Evolutionary conservation across 345 rosid species (phyloP), one percentile per base, ranked within the genome.

Genomic region (Triadica sebifera): DNA sequence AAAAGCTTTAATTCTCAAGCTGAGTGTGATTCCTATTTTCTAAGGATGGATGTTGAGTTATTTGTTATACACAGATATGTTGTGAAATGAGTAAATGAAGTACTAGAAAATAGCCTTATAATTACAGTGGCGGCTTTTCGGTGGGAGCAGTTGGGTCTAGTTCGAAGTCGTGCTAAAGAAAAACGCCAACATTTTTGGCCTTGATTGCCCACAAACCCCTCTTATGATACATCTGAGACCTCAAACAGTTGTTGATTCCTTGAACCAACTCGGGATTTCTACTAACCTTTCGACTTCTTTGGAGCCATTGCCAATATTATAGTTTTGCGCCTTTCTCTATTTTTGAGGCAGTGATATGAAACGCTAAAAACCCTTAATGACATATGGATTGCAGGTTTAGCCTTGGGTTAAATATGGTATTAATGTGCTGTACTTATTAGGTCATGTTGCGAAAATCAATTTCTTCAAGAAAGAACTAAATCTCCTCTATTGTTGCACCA

Each of bases 131-230:
- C 0, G 81, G 76, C 75, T 84, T 88, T 78, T 82, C 90, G 17
- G 75, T 87, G 8, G 90, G 73, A 71, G 90, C 78, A 3, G 82
- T 76, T 1, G 86, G 84, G 71, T 87, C 86, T 1, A 87, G 69
- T 74, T 85, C 80, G 61, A 91, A 86, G 50, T 86, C 89, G 80
- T 94, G 97, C 80, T 81, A 90, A 4, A 98, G 97, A 66, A 89
- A 91, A 43, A 75, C 88, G 81, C 95, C 96, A 73, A 97, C 98
- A 39, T 94, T 85, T 76, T 92, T 91, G n/a, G 93, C 97, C 88
- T 91, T 92, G 69, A 88, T 87, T 1, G 94, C 94, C 94, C 90
- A 90, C 29, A 88, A 76, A 24, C 94, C 94, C 61, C 87, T 78
- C 87, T 88, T 90, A 77, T 86, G 94, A 78, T 88, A 89, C 90